Evolutionary conservation across 306 rosid species (phyloP), one percentile per base, ranked within the genome.

Genomic region (Castanopsis chinensis): DNA sequence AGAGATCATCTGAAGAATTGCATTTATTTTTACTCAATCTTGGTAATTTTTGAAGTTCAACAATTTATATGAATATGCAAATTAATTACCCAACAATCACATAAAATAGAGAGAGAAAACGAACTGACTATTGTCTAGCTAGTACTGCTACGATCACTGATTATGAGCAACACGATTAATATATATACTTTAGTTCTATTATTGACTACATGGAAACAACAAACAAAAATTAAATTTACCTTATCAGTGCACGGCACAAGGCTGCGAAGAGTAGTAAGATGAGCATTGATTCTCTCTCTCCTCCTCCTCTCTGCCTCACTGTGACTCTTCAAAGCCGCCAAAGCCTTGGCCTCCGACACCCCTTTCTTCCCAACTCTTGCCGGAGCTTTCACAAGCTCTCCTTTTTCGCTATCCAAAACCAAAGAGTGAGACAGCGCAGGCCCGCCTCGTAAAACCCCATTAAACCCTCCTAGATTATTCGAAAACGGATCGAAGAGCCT

Each of bases 241-340:
- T 91, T 93, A 15, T 86, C 83, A 71, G 79, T 79, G 84, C 87
- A 77, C 73, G 93, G 82, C 5, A 94, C 91, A 65, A 92, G 87
- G 33, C 86, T 86, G 61, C 98, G 98, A 49, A 94, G 88, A 10
- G 95, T 90, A 20, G 85, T 74, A 73, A 94, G 91, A 89, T 91
- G 98, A 15, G 90, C 86, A 83, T 94, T 94, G 45, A 94, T 94
- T 84, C 97, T 89, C 89, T 92, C 96, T 78, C 98, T 86, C 74
- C 98, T 85, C 85, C 97, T 88, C 87, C 89, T 88, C 89, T 94
- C 97, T 8, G 98, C 98, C 73, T 90, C 94, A 76, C 97, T 89
- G 76, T 94, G 98, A 21, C 77, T 94, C 88, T 90, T 92, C 91
- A 92, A 79, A 76, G 98, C 91, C 21, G 87, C 92, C 27, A 88